A percentile compares a stretch with the other conserved stretches of the same genome.
Conservation (phyloP, 257 asterid species). For the Coffea canephora region DNA sequence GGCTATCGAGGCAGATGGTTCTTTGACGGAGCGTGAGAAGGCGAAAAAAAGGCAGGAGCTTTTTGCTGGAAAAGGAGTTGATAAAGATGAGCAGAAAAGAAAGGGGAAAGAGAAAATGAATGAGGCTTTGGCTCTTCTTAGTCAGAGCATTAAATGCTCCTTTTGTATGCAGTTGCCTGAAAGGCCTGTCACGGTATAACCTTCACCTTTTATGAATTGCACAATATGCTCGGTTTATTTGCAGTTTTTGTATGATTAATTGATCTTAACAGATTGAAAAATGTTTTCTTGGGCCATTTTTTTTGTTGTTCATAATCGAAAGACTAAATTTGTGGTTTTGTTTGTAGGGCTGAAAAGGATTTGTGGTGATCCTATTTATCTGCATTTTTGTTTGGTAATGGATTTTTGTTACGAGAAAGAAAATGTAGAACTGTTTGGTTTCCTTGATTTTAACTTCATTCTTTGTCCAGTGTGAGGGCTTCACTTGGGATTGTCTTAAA, state of each 20-base stretch:
- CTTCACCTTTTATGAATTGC: not conserved
- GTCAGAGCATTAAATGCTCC: constrained; percentile 63
- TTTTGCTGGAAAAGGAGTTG: constrained; percentile 41
- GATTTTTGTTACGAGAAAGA: not conserved
- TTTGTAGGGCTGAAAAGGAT: not conserved
- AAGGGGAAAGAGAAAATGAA: constrained; percentile 25
- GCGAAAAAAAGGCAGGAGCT: constrained; percentile 60
- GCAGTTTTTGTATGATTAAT: not conserved
- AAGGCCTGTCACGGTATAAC: constrained; percentile 75
- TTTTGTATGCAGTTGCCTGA: constrained; percentile 82
- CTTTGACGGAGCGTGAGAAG: constrained; percentile 63
- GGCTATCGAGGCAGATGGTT: constrained; percentile 57
- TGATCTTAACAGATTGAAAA: too few relatives aligned
- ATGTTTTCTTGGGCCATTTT: not conserved
- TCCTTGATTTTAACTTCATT: too few relatives aligned
- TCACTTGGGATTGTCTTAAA: not conserved
- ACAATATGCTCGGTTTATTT: not conserved
- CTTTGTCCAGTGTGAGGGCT: too few relatives aligned
- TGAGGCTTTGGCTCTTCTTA: constrained; percentile 53
- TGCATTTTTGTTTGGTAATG: too few relatives aligned
- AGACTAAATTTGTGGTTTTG: not conserved
- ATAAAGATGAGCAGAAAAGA: constrained; percentile 13
- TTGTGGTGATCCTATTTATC: not conserved
- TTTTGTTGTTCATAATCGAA: not conserved
- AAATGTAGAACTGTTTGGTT: too few relatives aligned